Evolutionary conservation across 345 rosid species (phyloP).

Genomic region (Arabis hirsuta): DNA sequence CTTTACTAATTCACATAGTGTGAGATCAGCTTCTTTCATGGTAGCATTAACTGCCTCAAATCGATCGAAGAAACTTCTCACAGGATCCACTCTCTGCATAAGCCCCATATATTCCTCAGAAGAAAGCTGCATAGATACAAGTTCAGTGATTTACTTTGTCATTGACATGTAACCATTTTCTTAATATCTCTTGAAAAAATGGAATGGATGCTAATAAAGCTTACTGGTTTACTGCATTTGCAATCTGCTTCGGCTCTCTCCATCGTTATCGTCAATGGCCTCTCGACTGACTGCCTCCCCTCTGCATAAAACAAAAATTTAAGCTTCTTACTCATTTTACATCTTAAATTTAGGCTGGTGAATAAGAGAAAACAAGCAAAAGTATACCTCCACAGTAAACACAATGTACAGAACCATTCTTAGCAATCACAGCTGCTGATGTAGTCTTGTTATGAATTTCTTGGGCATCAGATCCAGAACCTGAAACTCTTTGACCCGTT

Average conservation of each 20-base stretch:
- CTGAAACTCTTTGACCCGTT: slow-evolving; percentile 39
- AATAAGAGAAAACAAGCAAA: slow-evolving; percentile 31
- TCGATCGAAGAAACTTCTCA: slow-evolving; percentile 55
- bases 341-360: slow-evolving; percentile 17
- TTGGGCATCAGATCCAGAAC: slow-evolving; percentile 38
- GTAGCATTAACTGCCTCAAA: slow-evolving; percentile 72
- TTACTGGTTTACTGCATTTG: slow-evolving; percentile 48
- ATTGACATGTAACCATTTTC: slow-evolving; percentile 28
- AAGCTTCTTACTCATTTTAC: slow-evolving; percentile 30
- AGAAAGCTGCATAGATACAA: slow-evolving; percentile 33
- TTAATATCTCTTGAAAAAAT: slow-evolving; percentile 15
- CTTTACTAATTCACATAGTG: slow-evolving; percentile 64
- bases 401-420: slow-evolving; percentile 40
- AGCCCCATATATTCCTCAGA: slow-evolving; percentile 49
- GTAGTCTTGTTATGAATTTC: slow-evolving; percentile 35
- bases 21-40: slow-evolving; percentile 77
- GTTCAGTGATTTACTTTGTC: slow-evolving; percentile 29
- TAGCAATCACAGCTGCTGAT: slow-evolving; percentile 47
- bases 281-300: slow-evolving; percentile 40
- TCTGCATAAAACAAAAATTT: slow-evolving; percentile 50
- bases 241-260: slow-evolving; percentile 44
- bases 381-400: slow-evolving; percentile 50
- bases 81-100: slow-evolving; percentile 50
- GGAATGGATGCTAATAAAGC: slow-evolving; percentile 29
- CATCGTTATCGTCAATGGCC: slow-evolving; percentile 46